Evolutionary conservation across 768 basidiomycete genomes (phyloP), one percentile per base, ranked within the genome.

Genomic region (Lentinula raphanica): DNA sequence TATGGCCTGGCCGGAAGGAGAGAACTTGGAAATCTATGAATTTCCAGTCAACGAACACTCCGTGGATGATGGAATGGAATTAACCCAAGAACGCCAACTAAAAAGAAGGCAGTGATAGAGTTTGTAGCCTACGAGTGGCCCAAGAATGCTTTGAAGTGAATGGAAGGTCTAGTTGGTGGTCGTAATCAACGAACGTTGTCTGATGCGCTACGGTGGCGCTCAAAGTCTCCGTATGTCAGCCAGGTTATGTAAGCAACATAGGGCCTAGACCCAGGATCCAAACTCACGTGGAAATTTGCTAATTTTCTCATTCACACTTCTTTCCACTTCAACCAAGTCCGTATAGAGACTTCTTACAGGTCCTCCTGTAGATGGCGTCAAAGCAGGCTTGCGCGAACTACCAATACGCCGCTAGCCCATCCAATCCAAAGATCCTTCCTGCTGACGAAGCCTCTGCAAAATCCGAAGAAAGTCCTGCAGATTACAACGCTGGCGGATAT

Each of bases 401-500:
- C 70, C 81, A 89, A 78, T 90, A 88, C 78, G 82, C 89, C 62
- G 77, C 86, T 63, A 86, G 86, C 58, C 68, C 85, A 23, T 68
- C 78, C 40, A 83, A 83, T 59, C 85, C 86, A 57, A 86, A 85
- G 77, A 85, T 89, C 63, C 73, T 89, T 58, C 86, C 86, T 50
- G 83, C 87, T 64, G 79, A 84, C 66, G 83, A 87, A 66, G 76
- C 79, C 45, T 73, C 78, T 49, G 79, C 77, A 68, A 89, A 88
- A 72, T 87, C 88, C 72, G 90, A 92, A 69, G 90, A 92, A 72
- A 84, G 84, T 62, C 83, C 89, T n/a, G 88, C 84, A 60, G 90
- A 91, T 61, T 92, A 92, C 74, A 90, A 90, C 63, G 71, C 81
- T 45, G 90, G 90, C 35, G 90, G 90, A 44, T 92, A 92, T 79